Base-by-base conservation (phyloP, 2,329 filamentous ascomycete genomes). In the Aspergillus fijiensis region DNA sequence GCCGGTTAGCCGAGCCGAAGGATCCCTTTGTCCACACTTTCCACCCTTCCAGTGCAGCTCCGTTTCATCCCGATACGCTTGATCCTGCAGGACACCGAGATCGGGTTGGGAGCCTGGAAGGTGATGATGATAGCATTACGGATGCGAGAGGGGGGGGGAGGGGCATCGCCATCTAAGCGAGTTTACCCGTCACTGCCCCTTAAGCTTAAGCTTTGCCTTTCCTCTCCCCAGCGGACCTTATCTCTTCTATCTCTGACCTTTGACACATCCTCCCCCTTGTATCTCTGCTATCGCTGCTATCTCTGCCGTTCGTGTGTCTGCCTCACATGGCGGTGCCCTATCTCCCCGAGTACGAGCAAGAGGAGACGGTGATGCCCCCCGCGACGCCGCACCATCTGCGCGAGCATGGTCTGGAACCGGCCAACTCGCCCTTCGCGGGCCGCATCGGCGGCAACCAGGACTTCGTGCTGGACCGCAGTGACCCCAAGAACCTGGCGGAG, bases 391-490 rank as follows among this genome's bases (percentile, higher is more conserved):
- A 55, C n/a, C 52, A 35, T 21, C 23, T 16, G 4, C 52, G 47
- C 1, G 39, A 16, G 10, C 35, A 29, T 5, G 48, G 27, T 3
- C 42, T 67, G 16, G 57, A 64, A 49, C 62, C 62, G 19, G 60
- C 57, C n/a, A 63, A 63, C 14, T 56, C 63, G 19, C 65, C 67
- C 9, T 77, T 76, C 59, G 73, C 74, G 2, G 75, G 75, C 50
- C 71, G 74, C 25, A 49, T 77, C 2, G 75, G 75, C 39, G 74
- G 71, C 19, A 76, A 76, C 55, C 75, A 76, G 64, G 70, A 70
- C 49, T 74, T 76, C 57, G 64, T 57, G 19, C 33, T 72, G 5
- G 65, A 76, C 53, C 70, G 70, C 33, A 67, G 67, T 55, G 69
- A 72, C 67, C 55, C 67, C 62, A 54, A 70, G 42, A 71, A 73